A percentile compares a stretch with the other conserved stretches of the same genome.
phyloP scores from a whole-genome alignment of 2,329 filamentous ascomycete species.

The Cladosporium phlei region DNA sequence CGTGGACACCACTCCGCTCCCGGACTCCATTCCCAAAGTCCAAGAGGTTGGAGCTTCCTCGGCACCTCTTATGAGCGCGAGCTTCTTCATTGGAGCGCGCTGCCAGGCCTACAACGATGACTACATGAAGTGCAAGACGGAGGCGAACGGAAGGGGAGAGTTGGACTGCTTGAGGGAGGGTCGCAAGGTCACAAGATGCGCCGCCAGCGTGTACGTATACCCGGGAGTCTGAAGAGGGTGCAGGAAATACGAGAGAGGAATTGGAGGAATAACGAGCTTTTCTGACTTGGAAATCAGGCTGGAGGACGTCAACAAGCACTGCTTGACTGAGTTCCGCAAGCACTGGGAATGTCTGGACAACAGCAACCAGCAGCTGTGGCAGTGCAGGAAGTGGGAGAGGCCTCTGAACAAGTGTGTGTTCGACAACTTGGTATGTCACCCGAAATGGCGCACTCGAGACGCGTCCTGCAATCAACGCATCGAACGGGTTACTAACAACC shows the following conservation, averaged over 20 bases:
- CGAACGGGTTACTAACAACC: neutral
- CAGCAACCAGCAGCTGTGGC: conserved; percentile 97
- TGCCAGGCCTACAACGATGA: conserved; percentile 97
- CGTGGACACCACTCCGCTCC: conserved; percentile 93
- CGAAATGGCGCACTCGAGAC: neutral
- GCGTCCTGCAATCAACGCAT: neutral
- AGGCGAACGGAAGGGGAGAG: conserved; percentile 85
- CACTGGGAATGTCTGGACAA: conserved; percentile 96
- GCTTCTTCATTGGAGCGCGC: conserved; percentile 94
- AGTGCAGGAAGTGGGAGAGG: conserved; percentile 84
- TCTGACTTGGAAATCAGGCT: conserved; percentile 51
- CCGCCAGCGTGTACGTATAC: conserved; percentile 79
- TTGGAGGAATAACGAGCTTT: neutral
- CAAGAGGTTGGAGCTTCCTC: conserved; percentile 90
- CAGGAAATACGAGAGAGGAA: neutral
- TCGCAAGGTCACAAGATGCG: conserved; percentile 91
- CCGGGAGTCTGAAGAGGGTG: neutral
- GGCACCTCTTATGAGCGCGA: conserved; percentile 82
- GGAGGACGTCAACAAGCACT: conserved; percentile 93
- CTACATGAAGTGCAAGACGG: conserved; percentile 99
- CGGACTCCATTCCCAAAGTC: conserved; percentile 85
- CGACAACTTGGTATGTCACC: conserved; percentile 75
- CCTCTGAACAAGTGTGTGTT: conserved; percentile 92
- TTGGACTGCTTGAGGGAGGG: conserved; percentile 94
- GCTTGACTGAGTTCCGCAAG: conserved; percentile 80